Evolutionary conservation across 305 asterid species (phyloP), one percentile per base, ranked within the genome.

Genomic region (Stenogyne calaminthoides): DNA sequence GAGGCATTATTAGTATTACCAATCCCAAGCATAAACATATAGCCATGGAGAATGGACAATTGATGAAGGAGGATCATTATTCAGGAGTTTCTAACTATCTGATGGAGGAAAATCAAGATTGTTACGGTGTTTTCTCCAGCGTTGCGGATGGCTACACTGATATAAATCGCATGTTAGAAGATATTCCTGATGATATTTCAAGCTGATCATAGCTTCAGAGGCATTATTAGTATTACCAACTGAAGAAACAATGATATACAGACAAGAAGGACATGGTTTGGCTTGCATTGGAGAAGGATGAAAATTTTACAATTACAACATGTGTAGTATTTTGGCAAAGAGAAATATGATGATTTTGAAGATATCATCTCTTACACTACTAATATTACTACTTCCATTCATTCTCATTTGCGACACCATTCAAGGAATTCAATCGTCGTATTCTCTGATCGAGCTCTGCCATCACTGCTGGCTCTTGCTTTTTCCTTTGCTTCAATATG

Each of bases 401-500:
- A 19, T 20, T 55, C 60, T 55, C 60, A 80, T 68, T 91, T 87
- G 15, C 70, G 88, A 29, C 81, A 22, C 40, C 82, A 52, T 72
- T 64, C 27, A 61, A 6, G 15, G 97, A 81, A 78, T 86, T 90
- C 70, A 95, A 80, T 16, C 99, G 86, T 73, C 89, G 79, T 68
- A 83, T 67, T 84, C 99, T 89, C 81, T 90, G 94, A 66, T 90
- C 92, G 19, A 95, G 98, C 85, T 90, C 99, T 16, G 98, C 99
- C 97, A 90, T 90, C 15, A 95, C 99, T 0, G 96, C 99, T 0
- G 96, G 89, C 81, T 88, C 98, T 78, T 95, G 99, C 84, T 95
- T 95, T 76, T 95, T 95, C 94, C 98, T 82, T 80, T 95, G 96
- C 85, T 92, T 95, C 25, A 94, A 85, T 79, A 95, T 85, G 42